Evolutionary conservation across 148 eudicot species (phyloP), one percentile per base, ranked within the genome.

Genomic region (Amaranthus hypochondriacus): DNA sequence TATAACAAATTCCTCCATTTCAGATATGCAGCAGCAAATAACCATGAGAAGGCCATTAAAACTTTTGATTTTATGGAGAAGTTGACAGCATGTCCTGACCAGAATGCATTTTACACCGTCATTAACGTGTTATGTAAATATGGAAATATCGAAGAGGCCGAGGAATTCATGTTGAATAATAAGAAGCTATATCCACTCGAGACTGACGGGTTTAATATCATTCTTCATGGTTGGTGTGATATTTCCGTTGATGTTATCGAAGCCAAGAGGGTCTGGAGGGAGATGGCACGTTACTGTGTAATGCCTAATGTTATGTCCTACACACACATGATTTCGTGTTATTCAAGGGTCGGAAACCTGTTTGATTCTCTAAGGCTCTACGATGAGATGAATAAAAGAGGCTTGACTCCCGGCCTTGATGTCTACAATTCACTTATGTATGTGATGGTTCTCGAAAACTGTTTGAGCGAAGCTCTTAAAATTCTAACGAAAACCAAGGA

Each of bases 241-340:
- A 81, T 87, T 80, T 78, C 77, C 15, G 71, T 84, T 71, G 97
- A 91, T 80, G 70, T 88, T 65, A 69, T 47, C 63, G 96, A 91
- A 87, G 92, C 98, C 54, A 94, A 90, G 82, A 82, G 98, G 80
- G 78, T 92, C 18, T 94, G 98, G 98, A 90, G 96, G 81, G 96
- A 91, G 75, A 94, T 94, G 98, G 80, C 91, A 50, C 84, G 77
- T 54, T 75, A 76, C 75, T 92, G 96, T 76, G 77, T 94, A 56
- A 70, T 72, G 21, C 97, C 98, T 60, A 75, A 94, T 76, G 89
- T 82, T 56, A 76, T 73, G 56, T 86, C 98, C 54, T 94, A 89
- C 75, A 82, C 88, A 21, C 89, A 81, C 87, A 86, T 94, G 90
- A 89, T 94, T 66, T 94, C 96, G 42, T 88, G 97, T 79, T 83